These are phyloP conservation scores for Sphagnum contortum DNA, from an alignment of 225 moss, liverwort and hornwort genomes.

Conservation along the genomic window DNA sequence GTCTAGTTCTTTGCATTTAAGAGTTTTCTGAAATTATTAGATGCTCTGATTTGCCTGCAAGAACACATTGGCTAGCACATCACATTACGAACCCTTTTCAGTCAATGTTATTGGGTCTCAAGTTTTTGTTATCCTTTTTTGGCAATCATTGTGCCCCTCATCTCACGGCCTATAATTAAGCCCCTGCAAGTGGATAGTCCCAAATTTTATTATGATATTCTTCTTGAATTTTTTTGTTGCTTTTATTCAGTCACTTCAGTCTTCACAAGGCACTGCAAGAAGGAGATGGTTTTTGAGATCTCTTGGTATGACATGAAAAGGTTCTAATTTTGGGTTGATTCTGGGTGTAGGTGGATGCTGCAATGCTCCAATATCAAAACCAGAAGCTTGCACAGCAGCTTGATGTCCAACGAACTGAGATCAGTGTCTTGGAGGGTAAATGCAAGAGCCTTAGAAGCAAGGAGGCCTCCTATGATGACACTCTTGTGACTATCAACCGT, in stretches of 20 bases:
- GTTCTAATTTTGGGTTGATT: neutral
- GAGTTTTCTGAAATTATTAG: too few species aligned
- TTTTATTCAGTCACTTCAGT: neutral
- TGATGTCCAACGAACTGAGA: constrained; percentile 84
- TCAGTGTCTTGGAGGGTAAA: constrained; percentile 62
- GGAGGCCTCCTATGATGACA: constrained; percentile 87
- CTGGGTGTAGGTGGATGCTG: constrained; percentile 72
- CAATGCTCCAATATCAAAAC: constrained; percentile 87
- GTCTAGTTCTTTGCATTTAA: too few species aligned
- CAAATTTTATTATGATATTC: too few species aligned
- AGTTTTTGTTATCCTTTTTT: too few species aligned
- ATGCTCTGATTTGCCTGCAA: too few species aligned
- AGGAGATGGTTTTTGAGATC: neutral
- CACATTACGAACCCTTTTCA: too few species aligned
- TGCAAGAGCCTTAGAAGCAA: constrained; percentile 68
- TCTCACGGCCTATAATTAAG: too few species aligned
- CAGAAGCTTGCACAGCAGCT: constrained; percentile 87
- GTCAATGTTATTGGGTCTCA: too few species aligned
- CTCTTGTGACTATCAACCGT: constrained; percentile 70
- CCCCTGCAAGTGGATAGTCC: too few species aligned
- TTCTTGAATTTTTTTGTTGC: too few species aligned
- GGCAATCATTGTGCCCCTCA: too few species aligned
- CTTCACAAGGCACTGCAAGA: neutral
- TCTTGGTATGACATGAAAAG: neutral
- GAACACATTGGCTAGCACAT: too few species aligned